Evolutionary conservation across 2,329 filamentous ascomycete genomes (phyloP), one percentile per base, ranked within the genome.

Genomic region (Tolypocladium pustulatum): DNA sequence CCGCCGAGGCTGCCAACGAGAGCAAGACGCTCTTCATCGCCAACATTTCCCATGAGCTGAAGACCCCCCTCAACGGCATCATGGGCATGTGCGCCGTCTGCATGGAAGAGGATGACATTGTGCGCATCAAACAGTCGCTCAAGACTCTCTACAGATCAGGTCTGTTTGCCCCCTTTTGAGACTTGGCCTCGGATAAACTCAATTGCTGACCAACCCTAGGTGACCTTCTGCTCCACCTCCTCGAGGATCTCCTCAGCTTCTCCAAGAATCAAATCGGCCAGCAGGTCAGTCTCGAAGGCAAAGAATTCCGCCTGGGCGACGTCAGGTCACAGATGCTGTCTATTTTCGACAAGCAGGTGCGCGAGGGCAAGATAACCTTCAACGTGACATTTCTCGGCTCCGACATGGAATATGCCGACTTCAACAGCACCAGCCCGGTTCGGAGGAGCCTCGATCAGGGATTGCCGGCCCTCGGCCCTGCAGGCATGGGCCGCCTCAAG

Each of bases 11-110:
- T n/a, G 92, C 92, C 4, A 97, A 96, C 66, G 90, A 96, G 73
- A 95, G 90, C 78, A 99, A 99, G 75, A 97, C 94, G 0, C 79
- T 97, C 10, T 97, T 97, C 75, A 95, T 99, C 62, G 94, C 94
- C 22, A 97, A 97, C 66, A 96, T 97, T 56, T 88, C 85, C 1
- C 84, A 87, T 65, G 84, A 97, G 71, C 79, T 99, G 40, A 95
- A 96, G 69, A 99, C 94, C 1, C 94, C 94, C 0, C 80, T 97
- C 59, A 97, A 97, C 68, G 94, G 93, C 15, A 97, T 97, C 55
- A 79, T 99, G 66, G 94, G 94, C 60, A 94, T 97, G 88, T 92
- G 88, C 65, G 89, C 91, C 0, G 88, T 96, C 0, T 94, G 90
- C 72, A 94, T 96, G 90, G 89, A 91, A 63, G 91, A 96, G 70